phyloP scores from a whole-genome alignment of 768 basidiomycete genomes.

The Strobilomyces dryophilus region DNA sequence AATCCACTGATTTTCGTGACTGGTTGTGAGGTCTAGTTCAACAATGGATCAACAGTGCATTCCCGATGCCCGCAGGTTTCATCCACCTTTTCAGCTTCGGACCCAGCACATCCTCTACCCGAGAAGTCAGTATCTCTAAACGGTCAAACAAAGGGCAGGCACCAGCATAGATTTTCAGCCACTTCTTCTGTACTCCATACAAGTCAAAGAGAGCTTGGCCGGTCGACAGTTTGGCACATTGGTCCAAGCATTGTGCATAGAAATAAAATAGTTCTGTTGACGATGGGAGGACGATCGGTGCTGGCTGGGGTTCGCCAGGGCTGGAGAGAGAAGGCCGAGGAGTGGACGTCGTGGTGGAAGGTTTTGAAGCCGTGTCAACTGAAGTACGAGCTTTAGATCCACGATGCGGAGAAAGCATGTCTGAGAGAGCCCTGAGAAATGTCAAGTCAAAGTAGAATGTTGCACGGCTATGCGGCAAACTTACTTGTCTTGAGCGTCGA shows the following conservation, averaged over 20 bases:
- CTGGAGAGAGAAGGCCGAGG: slow-evolving; percentile 37
- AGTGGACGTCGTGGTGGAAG: slow-evolving; percentile 25
- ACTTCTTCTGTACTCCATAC: slow-evolving; percentile 81
- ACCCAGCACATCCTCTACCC: slow-evolving; percentile 79
- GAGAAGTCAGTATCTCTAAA: neutral
- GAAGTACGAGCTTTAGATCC: slow-evolving; percentile 59
- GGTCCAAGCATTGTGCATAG: slow-evolving; percentile 92
- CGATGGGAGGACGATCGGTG: slow-evolving; percentile 77
- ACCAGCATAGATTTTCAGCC: slow-evolving; percentile 94
- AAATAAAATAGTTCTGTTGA: slow-evolving; percentile 98
- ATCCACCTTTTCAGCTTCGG: slow-evolving; percentile 67
- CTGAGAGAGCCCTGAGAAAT: slow-evolving; percentile 65
- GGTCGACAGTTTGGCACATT: slow-evolving; percentile 87
- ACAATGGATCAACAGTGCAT: neutral
- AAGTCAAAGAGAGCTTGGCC: slow-evolving; percentile 82
- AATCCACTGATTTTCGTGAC: slow-evolving; percentile 71
- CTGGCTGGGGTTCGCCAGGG: slow-evolving; percentile 42
- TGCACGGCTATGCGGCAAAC: slow-evolving; percentile 20
- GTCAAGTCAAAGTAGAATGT: neutral
- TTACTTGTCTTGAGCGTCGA: slow-evolving; percentile 96
- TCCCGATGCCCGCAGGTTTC: neutral
- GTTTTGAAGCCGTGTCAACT: slow-evolving; percentile 47
- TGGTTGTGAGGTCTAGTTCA: slow-evolving; percentile 37
- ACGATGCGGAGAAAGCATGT: slow-evolving; percentile 86
- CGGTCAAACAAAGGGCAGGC: neutral